Evolutionary conservation across 805 yeast species (phyloP).

Genomic region (Wickerhamiella musiphila): DNA sequence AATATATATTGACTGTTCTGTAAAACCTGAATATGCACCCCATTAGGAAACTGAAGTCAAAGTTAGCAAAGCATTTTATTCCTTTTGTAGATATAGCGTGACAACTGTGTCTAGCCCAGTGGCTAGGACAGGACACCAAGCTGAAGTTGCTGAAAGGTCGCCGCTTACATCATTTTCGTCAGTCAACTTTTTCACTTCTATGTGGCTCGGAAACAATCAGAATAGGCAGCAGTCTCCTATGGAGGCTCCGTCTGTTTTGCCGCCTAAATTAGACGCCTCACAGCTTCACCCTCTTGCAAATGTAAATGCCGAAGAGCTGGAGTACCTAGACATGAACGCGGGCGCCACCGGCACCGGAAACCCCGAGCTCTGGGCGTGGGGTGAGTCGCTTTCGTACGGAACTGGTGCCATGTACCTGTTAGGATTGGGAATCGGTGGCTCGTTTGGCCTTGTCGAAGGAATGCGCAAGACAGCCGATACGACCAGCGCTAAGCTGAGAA

Average conservation of each 20-base stretch:
- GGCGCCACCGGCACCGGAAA: conserved; percentile 56
- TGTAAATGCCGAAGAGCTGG: conserved; percentile 62
- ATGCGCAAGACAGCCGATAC: conserved; percentile 54
- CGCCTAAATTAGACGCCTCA: conserved; percentile 38
- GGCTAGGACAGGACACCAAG: too few relatives aligned
- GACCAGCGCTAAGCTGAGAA: conserved; percentile 62
- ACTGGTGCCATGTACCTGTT: conserved; percentile 84
- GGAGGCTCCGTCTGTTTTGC: conserved; percentile 6
- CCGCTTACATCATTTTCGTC: too few relatives aligned
- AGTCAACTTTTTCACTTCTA: too few relatives aligned
- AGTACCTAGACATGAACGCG: conserved; percentile 76
- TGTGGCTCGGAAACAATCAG: too few relatives aligned
- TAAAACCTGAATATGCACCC: too few relatives aligned
- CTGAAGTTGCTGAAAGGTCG: too few relatives aligned
- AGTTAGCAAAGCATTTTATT: too few relatives aligned
- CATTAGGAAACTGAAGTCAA: too few relatives aligned
- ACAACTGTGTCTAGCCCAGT: too few relatives aligned
- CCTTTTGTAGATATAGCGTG: too few relatives aligned
- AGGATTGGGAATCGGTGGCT: conserved; percentile 76
- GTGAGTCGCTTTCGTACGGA: conserved; percentile 94
- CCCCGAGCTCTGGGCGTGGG: conserved; percentile 56
- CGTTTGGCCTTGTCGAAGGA: conserved; percentile 79
- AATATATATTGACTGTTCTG: too few relatives aligned
- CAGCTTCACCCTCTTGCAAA: conserved; percentile 86
- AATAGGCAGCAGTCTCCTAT: too few relatives aligned